A percentile compares a stretch with the other conserved stretches of the same genome.
Conservation (phyloP, 495 filamentous ascomycete species). For the Podospora conica region DNA sequence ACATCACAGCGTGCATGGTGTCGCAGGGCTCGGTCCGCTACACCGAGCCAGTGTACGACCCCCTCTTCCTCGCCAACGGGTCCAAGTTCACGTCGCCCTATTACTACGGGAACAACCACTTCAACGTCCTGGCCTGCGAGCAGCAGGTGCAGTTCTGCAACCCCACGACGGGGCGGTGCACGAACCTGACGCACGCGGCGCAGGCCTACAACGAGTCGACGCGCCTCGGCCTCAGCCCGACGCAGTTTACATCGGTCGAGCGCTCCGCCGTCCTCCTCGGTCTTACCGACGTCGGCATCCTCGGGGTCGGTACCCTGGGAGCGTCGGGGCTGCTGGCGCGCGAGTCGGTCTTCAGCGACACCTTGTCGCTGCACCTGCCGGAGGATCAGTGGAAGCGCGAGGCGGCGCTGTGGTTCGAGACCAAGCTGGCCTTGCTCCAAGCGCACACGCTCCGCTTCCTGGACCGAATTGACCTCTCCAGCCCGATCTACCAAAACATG, state of each 20-base stretch:
- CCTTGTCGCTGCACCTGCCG: background rate
- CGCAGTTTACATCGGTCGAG: constrained; percentile 1
- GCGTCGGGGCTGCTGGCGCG: constrained; percentile 1
- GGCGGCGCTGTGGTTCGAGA: constrained; percentile 5
- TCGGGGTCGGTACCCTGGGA: constrained; percentile 5
- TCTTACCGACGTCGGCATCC: constrained; percentile 2
- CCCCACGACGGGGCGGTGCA: background rate
- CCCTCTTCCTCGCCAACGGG: constrained; percentile 7
- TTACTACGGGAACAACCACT: constrained; percentile 6
- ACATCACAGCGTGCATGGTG: background rate
- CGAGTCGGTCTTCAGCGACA: constrained; percentile 5
- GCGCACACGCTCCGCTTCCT: constrained; percentile 8
- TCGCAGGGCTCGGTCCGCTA: constrained; percentile 8
- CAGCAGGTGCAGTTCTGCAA: constrained; percentile 14
- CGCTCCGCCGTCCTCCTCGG: constrained; percentile 6
- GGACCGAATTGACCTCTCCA: constrained; percentile 1
- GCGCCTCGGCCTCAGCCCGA: background rate
- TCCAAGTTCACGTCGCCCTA: background rate
- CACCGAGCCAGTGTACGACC: constrained; percentile 6
- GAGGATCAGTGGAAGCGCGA: constrained; percentile 9
- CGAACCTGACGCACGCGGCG: constrained; percentile 4
- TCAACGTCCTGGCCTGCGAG: constrained; percentile 6
- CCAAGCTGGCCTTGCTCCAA: constrained; percentile 5
- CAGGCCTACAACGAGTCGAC: constrained; percentile 8
- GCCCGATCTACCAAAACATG: constrained; percentile 1